A percentile compares a stretch with the other conserved stretches of the same genome.
Evolutionary conservation across 2,329 filamentous ascomycete genomes (phyloP).

Genomic region (Trichoderma gracile): DNA sequence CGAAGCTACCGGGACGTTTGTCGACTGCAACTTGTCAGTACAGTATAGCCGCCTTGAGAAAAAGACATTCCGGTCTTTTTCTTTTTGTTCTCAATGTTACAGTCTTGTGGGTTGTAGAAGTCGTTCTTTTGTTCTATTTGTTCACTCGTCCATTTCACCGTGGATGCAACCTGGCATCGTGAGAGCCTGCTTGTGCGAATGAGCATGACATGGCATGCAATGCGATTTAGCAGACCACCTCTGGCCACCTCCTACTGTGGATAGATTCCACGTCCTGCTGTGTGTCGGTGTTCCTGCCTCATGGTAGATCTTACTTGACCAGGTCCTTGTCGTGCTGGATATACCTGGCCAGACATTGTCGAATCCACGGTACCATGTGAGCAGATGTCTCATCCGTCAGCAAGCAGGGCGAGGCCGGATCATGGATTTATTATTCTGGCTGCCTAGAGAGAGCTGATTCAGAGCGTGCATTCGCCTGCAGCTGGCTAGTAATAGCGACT

Average conservation of each 20-base stretch:
- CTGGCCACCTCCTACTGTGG: constrained; percentile 13
- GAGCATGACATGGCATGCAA: not conserved
- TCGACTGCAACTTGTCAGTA: not conserved
- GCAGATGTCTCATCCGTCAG: constrained; percentile 11
- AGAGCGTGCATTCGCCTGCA: not conserved
- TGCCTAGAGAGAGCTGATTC: not conserved
- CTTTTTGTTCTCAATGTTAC: no score
- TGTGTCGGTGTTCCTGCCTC: no score
- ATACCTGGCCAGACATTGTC: no score
- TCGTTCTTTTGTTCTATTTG: not conserved
- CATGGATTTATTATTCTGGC: not conserved
- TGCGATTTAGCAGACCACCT: constrained; percentile 15
- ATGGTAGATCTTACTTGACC: no score
- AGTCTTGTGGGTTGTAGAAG: no score
- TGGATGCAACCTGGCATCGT: constrained; percentile 16
- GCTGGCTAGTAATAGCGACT: not conserved
- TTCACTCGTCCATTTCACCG: not conserved
- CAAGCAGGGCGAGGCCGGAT: not conserved
- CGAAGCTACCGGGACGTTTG: not conserved
- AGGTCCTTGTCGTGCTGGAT: no score
- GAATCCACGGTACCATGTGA: no score
- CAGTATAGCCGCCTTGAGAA: constrained; percentile 1
- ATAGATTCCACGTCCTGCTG: not conserved
- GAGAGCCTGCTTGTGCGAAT: not conserved
- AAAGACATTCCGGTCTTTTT: not conserved